Evolutionary conservation across 2,329 filamentous ascomycete genomes (phyloP).

Genomic region (Scedosporium apiospermum): DNA sequence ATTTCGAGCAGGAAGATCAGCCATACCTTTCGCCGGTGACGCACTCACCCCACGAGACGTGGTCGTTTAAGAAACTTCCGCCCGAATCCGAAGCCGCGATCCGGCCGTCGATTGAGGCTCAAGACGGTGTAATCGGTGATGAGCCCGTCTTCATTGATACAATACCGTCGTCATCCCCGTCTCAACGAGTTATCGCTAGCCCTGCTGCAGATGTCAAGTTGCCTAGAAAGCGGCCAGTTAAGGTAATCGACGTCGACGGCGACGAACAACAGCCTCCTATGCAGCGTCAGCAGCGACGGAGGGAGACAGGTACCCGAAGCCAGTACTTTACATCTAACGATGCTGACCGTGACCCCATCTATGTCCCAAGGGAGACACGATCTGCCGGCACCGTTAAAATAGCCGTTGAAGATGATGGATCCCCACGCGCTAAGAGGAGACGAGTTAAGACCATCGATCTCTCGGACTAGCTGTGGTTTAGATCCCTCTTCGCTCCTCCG

Average conservation of each 20-base stretch:
- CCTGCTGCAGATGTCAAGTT: not conserved
- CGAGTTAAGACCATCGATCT: not conserved
- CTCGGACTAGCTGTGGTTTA: not conserved
- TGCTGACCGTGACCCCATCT: not conserved
- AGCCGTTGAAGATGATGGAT: not conserved
- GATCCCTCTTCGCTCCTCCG: not conserved
- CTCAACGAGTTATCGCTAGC: not conserved
- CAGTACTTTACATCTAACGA: not conserved
- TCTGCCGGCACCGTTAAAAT: not conserved
- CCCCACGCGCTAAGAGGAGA: not conserved
- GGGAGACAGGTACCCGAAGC: not conserved
- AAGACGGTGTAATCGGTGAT: not conserved
- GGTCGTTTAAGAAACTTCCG: not conserved
- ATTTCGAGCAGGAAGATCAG: not conserved
- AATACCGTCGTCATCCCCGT: not conserved
- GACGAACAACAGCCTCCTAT: not conserved
- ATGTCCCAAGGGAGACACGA: not conserved
- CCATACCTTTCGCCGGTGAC: not conserved
- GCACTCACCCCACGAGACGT: not conserved
- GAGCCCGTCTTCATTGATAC: slow-evolving; percentile 1
- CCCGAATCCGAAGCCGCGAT: not conserved
- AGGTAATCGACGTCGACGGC: not conserved
- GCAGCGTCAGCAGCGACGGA: not conserved
- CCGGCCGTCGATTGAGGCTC: not conserved
- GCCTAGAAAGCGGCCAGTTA: not conserved